phyloP scores from a whole-genome alignment of 192 early-diverging fungal species.

The Coemansia sp. region DNA sequence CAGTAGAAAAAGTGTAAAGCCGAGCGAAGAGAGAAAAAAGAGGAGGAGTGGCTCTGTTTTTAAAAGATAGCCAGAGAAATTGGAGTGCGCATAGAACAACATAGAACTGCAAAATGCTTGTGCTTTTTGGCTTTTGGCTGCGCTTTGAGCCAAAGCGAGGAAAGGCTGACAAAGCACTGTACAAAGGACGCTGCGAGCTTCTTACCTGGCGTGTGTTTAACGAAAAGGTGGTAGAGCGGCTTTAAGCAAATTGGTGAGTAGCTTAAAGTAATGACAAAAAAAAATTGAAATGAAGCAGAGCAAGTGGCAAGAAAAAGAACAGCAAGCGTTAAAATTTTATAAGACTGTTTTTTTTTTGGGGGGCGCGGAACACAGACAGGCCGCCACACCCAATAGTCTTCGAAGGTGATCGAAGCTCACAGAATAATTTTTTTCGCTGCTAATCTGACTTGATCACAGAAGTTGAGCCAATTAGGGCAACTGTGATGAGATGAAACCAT shows the following conservation, averaged over 20 bases:
- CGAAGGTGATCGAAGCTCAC: neutral
- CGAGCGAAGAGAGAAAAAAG: neutral
- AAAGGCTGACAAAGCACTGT: neutral
- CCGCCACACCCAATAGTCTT: neutral
- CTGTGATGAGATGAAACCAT: too few species aligned
- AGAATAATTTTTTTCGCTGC: neutral
- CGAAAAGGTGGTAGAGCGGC: neutral
- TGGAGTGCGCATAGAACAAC: neutral
- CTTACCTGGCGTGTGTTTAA: neutral
- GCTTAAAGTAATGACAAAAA: neutral
- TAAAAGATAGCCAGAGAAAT: neutral
- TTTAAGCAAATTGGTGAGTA: neutral
- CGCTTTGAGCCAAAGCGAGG: neutral
- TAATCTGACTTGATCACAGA: constrained; percentile 1
- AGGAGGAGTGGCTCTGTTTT: neutral
- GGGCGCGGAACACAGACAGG: neutral
- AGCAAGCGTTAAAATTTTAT: neutral
- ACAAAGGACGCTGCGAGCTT: neutral
- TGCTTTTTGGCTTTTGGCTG: neutral
- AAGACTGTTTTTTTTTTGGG: neutral
- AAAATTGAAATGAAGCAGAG: neutral
- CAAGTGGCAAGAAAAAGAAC: neutral
- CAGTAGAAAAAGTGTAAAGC: constrained; percentile 12
- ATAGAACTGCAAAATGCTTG: neutral
- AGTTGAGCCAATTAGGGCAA: neutral